Conservation (phyloP, 2,329 filamentous ascomycete genomes). For the Fusarium transvaalense region DNA sequence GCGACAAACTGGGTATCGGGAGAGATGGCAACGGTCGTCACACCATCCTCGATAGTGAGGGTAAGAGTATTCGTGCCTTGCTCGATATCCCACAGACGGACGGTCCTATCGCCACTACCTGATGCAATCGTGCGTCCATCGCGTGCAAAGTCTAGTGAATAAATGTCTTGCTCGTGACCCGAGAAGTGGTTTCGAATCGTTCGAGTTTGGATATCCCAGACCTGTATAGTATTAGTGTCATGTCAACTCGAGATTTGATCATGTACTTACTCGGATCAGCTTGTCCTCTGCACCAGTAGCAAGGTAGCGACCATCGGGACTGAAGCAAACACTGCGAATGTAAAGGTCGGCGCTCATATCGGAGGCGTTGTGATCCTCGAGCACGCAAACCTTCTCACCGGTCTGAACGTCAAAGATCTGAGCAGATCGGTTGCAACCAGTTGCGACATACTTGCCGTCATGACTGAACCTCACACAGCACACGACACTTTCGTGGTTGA, state of each 20-base stretch:
- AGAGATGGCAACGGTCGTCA: constrained; percentile 97
- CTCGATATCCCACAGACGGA: constrained; percentile 96
- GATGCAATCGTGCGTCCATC: constrained; percentile 96
- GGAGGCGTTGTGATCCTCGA: constrained; percentile 84
- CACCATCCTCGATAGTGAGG: constrained; percentile 93
- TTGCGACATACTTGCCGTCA: constrained; percentile 95
- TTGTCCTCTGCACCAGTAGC: constrained; percentile 98
- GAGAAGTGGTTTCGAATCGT: constrained; percentile 92
- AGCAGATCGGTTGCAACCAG: constrained; percentile 98
- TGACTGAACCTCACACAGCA: constrained; percentile 98
- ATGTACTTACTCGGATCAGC: constrained; percentile 82
- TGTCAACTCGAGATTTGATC: background rate
- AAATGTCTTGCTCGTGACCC: constrained; percentile 99
- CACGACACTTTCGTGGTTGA: constrained; percentile 94
- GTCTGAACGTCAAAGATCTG: constrained; percentile 96
- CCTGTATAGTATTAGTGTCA: constrained; percentile 63
- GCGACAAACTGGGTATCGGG: constrained; percentile 95
- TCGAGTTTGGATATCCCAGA: constrained; percentile 91
- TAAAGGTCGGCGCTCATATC: constrained; percentile 93
- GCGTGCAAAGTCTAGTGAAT: constrained; percentile 93
- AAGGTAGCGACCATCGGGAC: constrained; percentile 91
- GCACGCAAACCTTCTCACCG: constrained; percentile 87
- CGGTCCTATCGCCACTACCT: constrained; percentile 92
- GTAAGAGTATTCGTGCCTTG: constrained; percentile 84
- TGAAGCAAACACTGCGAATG: constrained; percentile 98